Evolutionary conservation across 1,284 basidiomycete species (phyloP).

Genomic region (Filobasidium uniguttulatum): DNA sequence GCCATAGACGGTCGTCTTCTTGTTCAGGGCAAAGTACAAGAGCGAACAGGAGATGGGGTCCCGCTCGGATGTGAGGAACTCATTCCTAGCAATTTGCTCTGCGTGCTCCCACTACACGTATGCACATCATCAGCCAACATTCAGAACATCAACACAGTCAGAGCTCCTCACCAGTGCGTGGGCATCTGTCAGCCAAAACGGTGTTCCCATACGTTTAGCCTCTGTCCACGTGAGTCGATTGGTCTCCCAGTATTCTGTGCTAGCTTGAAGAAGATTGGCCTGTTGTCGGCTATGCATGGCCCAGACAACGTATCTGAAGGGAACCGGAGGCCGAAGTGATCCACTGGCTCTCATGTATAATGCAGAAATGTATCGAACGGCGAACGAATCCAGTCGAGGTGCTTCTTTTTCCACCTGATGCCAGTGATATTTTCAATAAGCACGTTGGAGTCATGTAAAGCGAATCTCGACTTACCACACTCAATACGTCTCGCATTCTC

Average conservation of each 20-base stretch:
- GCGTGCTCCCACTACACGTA: conserved; percentile 43
- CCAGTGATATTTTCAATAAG: too few species aligned
- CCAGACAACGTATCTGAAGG: neutral
- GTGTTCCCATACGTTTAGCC: neutral
- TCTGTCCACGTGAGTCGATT: neutral
- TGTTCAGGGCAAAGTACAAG: conserved; percentile 88
- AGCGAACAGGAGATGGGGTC: conserved; percentile 83
- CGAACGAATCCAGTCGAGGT: neutral
- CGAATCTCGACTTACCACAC: too few species aligned
- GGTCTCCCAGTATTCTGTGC: neutral
- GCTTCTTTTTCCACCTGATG: neutral
- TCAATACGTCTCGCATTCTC: too few species aligned
- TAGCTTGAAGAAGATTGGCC: neutral
- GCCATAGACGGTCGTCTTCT: conserved; percentile 78
- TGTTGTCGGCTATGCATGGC: neutral
- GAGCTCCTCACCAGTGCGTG: neutral
- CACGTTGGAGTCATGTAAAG: too few species aligned
- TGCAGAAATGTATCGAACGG: neutral
- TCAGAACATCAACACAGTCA: neutral
- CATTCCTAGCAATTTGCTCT: conserved; percentile 81
- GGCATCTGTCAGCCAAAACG: neutral
- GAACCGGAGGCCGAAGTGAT: neutral
- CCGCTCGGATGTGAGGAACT: conserved; percentile 69
- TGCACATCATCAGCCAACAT: neutral
- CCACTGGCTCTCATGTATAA: neutral